Base-by-base conservation (phyloP, 176 grass and related monocot species). In the Musa beccarii region DNA sequence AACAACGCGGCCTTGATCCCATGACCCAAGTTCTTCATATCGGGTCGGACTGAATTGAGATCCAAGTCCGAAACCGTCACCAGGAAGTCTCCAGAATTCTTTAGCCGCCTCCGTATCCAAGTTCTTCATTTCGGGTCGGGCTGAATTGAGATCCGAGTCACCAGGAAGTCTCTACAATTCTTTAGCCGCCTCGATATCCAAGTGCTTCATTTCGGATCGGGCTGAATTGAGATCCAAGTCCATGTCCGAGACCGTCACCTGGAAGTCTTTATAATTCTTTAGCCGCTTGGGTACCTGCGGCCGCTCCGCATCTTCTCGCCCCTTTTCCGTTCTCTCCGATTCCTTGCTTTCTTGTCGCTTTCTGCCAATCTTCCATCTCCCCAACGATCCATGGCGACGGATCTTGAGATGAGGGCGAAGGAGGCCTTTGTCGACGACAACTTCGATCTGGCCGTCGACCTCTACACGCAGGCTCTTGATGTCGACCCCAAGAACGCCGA, bases 381-480 rank as follows among this genome's bases (percentile, higher is more conserved):
- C 34, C 25, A 23, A 17, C 20, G 16, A 21, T 51, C 68, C 68
- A 70, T 70, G 68, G 68, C 68, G 34, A 70, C 68, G 43, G 68
- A 70, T 51, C 43, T 70, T 4, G 68, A 20, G 68, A 20, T 51
- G 43, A 21, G 51, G 49, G 68, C 68, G 16, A 70, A 70, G 17
- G 68, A 70, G 43, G 68, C 68, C 17, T 70, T 70, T 19, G 68
- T 70, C 43, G 68, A 70, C 43, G 68, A 70, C 68, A 70, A 70
- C 68, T 70, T 70, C 43, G 68, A 70, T 9, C 49, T 70, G 12
- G 68, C 68, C 17, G 49, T 70, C 43, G 29, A 70, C 5, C 68
- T 70, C 6, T 70, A 70, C 16, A 51, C 34, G 7, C 68, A 70
- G 68, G 68, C 68, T 8, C 68, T 70, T 19, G 68, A 70, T 17